phyloP scores from a whole-genome alignment of 2,329 filamentous ascomycete species.

The Chalaropsis thielavioides region DNA sequence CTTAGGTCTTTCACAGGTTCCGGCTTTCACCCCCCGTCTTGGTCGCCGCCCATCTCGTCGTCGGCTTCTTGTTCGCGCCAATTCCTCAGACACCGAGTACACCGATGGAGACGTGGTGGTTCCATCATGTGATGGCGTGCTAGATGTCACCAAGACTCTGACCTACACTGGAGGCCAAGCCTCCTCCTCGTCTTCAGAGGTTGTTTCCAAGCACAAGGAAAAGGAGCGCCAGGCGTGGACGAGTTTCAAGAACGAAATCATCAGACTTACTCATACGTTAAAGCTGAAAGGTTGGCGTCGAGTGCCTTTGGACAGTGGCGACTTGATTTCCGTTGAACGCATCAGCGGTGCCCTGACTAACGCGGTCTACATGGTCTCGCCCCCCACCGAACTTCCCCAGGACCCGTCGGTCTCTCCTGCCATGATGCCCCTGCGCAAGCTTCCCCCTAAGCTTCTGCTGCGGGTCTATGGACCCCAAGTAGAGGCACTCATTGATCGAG shows the following conservation, averaged over 20 bases:
- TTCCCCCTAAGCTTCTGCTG: slow-evolving; percentile 58
- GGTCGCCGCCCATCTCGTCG: slow-evolving; percentile 31
- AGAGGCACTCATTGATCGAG: slow-evolving; percentile 87
- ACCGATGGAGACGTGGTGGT: slow-evolving; percentile 69
- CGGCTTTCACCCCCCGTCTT: slow-evolving; percentile 30
- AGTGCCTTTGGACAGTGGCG: slow-evolving; percentile 57
- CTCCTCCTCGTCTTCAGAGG: slow-evolving; percentile 24
- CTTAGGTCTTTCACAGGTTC: slow-evolving; percentile 34
- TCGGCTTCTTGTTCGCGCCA: slow-evolving; percentile 27
- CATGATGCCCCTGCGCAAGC: slow-evolving; percentile 27
- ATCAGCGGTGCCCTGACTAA: slow-evolving; percentile 90
- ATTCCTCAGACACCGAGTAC: slow-evolving; percentile 75
- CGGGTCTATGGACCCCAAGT: slow-evolving; percentile 91
- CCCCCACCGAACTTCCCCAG: slow-evolving; percentile 38
- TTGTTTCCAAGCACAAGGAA: slow-evolving; percentile 28
- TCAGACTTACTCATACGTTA: slow-evolving; percentile 77
- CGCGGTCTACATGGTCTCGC: slow-evolving; percentile 85
- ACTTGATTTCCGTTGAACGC: slow-evolving; percentile 54
- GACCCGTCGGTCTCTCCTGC: slow-evolving; percentile 24
- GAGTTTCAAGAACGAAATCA: slow-evolving; percentile 82
- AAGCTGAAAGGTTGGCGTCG: slow-evolving; percentile 83
- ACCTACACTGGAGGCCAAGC: slow-evolving; percentile 49
- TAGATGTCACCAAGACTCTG: slow-evolving; percentile 85
- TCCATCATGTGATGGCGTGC: slow-evolving; percentile 65
- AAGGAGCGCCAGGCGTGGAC: slow-evolving; percentile 68